A percentile compares a stretch with the other conserved stretches of the same genome.
These are phyloP conservation scores for Cladophialophora immunda DNA, from an alignment of 2,329 filamentous ascomycete genomes.

Conservation along the genomic window DNA sequence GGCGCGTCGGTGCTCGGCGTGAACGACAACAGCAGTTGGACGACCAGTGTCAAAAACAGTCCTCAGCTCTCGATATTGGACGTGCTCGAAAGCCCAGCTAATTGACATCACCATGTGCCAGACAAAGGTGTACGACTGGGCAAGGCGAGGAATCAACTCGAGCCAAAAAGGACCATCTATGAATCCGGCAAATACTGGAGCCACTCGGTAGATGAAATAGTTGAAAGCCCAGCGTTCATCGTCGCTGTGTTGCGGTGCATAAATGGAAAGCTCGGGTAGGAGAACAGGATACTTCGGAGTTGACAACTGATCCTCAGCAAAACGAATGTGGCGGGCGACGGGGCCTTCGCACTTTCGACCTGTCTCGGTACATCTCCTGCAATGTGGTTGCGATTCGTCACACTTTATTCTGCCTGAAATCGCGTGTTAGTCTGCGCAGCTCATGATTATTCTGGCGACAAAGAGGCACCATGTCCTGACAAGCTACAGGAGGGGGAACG, in stretches of 20 bases:
- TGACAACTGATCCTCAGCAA: conserved; percentile 14
- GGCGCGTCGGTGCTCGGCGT: conserved; percentile 26
- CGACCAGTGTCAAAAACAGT: conserved; percentile 1
- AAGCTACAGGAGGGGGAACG: not conserved
- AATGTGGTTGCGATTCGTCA: conserved; percentile 42
- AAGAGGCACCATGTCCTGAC: not conserved
- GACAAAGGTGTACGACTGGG: conserved; percentile 48
- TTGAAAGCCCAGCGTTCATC: conserved; percentile 50
- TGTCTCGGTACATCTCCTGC: conserved; percentile 39
- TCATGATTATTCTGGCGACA: not conserved
- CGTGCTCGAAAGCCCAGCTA: conserved; percentile 47
- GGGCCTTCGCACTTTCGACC: conserved; percentile 43
- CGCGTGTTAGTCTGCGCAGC: conserved; percentile 20
- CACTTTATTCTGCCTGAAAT: conserved; percentile 43
- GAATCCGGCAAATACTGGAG: conserved; percentile 45
- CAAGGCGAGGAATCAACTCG: conserved; percentile 48
- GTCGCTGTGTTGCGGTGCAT: conserved; percentile 14
- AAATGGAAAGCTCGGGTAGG: conserved; percentile 23
- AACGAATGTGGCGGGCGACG: conserved; percentile 19
- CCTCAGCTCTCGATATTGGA: conserved; percentile 19
- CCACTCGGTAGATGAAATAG: conserved; percentile 48
- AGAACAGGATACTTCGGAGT: conserved; percentile 25
- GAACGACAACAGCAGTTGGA: not conserved
- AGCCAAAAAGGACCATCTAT: conserved; percentile 50
- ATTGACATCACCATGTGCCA: conserved; percentile 51